A percentile compares a stretch with the other conserved stretches of the same genome.
Conservation (phyloP, 805 yeast species). For the Hanseniaspora pseudoguilliermondii region DNA sequence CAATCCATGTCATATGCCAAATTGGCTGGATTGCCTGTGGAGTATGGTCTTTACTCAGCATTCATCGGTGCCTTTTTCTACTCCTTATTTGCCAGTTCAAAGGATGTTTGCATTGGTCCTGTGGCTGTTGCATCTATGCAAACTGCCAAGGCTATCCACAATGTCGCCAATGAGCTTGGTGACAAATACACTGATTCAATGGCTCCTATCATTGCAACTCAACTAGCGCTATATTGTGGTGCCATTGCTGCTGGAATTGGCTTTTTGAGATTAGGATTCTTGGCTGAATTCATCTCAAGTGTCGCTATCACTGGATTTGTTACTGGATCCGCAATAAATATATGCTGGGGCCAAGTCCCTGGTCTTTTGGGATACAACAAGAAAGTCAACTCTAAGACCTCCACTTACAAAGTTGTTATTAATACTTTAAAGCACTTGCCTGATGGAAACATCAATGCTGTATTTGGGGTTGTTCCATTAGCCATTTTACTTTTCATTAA, state of each 20-base stretch:
- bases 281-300: constrained; percentile 75
- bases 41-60: constrained; percentile 82
- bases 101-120: constrained; percentile 92
- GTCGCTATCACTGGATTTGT: constrained; percentile 92
- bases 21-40: constrained; percentile 66
- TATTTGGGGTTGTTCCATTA: constrained; percentile 70
- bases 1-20: constrained; percentile 93
- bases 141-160: constrained; percentile 62
- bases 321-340: constrained; percentile 85
- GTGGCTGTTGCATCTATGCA: constrained; percentile 91
- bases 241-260: constrained; percentile 75
- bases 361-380: constrained; percentile 63
- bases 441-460: constrained; percentile 64
- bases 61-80: constrained; percentile 83
- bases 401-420: constrained; percentile 60
- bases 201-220: constrained; percentile 68
- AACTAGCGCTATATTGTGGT: constrained; percentile 71
- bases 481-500: constrained; percentile 64
- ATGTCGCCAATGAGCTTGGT: constrained; percentile 43
- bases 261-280: constrained; percentile 68
- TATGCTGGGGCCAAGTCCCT: constrained; percentile 77
- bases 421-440: constrained; percentile 60
- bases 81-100: constrained; percentile 85
- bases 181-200: constrained; percentile 26
- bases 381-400: constrained; percentile 54